Evolutionary conservation across 306 rosid genomes (phyloP), one percentile per base, ranked within the genome.

Genomic region (Lathyrus aphaca): DNA sequence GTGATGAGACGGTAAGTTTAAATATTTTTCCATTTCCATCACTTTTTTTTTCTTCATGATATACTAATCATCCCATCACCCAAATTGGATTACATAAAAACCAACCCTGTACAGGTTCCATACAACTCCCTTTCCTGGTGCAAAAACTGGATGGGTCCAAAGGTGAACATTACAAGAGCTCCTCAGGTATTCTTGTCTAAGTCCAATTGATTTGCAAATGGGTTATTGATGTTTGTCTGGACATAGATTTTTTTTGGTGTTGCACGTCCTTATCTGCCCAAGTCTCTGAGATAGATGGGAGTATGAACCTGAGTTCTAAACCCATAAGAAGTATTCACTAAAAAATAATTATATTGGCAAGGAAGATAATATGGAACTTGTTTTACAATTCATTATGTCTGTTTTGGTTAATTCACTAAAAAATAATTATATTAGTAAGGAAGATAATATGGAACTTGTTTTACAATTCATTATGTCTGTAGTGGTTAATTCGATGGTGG

Each of bases 91-190:
- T 74, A 43, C 57, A 56, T 60, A 21, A 50, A 6, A 71, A 58
- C 72, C 43, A 54, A 66, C 66, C 37, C 63, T 77, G 76, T 77
- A 25, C 82, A 91, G 99, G 97, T 94, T 74, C 92, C 99, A 18
- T 94, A 94, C 83, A 72, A 87, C 75, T 94, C 99, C 81, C 99
- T 94, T 72, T 80, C 97, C 42, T 94, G 84, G 91, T 94, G 97
- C 92, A 94, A 94, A 85, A 87, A 77, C 72, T 94, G 99, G 99
- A 87, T 94, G 46, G 97, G 99, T 77, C 87, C 96, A 18, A 86
- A 83, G 77, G 99, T 91, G 82, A 94, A 91, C 89, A 86, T 94
- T 76, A 91, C 99, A 66, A 91, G 92, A 83, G 85, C 96, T 65
- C 99, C 99, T 35, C 97, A 94, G 97, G 99, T 91, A 88, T 67